Evolutionary conservation across 495 filamentous ascomycete species (phyloP), one percentile per base, ranked within the genome.

Genomic region (Neurospora sp.): DNA sequence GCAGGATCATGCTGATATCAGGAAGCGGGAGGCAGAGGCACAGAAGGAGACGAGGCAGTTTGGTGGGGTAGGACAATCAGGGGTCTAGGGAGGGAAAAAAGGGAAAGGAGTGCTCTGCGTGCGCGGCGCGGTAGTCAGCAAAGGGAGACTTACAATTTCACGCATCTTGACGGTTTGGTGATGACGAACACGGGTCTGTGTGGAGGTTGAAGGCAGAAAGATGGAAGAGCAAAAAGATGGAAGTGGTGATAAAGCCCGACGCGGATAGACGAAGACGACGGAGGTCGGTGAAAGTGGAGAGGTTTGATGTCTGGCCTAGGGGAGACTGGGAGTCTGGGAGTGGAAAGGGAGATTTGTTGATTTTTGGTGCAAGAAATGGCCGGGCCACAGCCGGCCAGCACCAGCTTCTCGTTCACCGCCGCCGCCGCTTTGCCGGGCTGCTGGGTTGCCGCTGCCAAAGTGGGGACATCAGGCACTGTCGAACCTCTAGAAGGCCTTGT

Each of bases 81-180:
- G 54, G 71, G 27, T 16, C n/a, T 69, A 76, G 14, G 27, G 54
- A 35, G 54, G 12, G 27, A 66, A 66, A 66, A 66, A 66, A 27
- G n/a, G n/a, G n/a, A 27, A 66, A n/a, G 48, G 54, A 35, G 18
- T 66, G 54, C 27, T 66, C 54, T 35, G 54, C 54, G 23, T 66
- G 54, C 54, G 54, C 54, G 54, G 27, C 54, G 23, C 27, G 31
- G 54, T 66, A 18, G 78, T 79, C 78, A 80, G 81, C 76, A 79
- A 81, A 76, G 78, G 37, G 73, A 48, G 59, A 92, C 92, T 83
- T 88, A 95, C 93, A 83, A 97, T 97, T 89, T 97, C 93, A 91
- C 94, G 93, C 93, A 97, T 97, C 78, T 85, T 91, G 87, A 76
- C 71, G 78, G 79, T 81, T 76, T 76, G 78, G 73, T 75, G 74